Evolutionary conservation across 306 rosid genomes (phyloP), one percentile per base, ranked within the genome.

Genomic region (Luffa aegyptiaca): DNA sequence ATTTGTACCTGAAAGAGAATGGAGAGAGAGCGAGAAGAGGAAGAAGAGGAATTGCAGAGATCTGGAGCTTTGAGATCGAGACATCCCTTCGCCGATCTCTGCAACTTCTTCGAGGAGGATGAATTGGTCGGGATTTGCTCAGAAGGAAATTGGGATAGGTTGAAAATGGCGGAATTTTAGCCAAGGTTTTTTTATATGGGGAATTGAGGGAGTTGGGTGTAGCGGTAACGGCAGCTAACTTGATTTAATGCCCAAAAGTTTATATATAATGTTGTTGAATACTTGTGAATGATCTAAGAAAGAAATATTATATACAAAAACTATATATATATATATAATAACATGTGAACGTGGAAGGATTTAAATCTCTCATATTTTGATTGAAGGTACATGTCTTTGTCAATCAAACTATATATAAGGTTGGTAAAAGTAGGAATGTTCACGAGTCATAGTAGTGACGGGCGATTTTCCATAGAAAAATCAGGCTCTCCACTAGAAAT

Each of bases 1-100:
- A 80, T 41, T 71, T 20, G 52, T 78, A 91, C 93, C 96, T 31
- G 86, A 78, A 69, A 77, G 49, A 82, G 81, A 75, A 14, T 85
- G 86, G 58, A 86, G 80, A 81, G 76, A 77, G 85, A 87, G 81
- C 80, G 82, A 81, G 76, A 36, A 61, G 51, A 85, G 17, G 74
- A 88, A 81, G 55, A 80, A 21, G 39, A 77, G 73, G 84, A 79
- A 55, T 75, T 79, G 89, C 83, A 80, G 84, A 83, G 91, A 88
- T 86, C 90, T 75, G 69, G 26, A 75, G 81, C 66, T 48, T 81
- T 44, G 69, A 84, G 48, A 82, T 64, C 88, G 53, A 55, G 44
- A 82, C 93, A 89, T 90, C 64, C 18, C 81, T 80, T 69, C 76
- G 39, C 63, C 44, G 75, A 37, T 53, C 71, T 57, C 63, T 58